Conservation (phyloP, 805 yeast species). For the Wickerhamomyces chambardii region DNA sequence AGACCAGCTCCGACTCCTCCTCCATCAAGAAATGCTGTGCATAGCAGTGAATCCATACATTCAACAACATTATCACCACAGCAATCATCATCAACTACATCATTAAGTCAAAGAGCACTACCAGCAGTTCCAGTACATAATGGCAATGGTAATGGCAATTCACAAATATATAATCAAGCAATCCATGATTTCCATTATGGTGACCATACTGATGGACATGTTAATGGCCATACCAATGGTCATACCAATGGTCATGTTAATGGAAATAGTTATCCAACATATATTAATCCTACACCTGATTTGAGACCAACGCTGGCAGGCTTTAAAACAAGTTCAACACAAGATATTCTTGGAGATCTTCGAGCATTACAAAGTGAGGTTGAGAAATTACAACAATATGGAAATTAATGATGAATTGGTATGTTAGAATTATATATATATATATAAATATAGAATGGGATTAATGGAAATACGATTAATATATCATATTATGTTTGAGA, state of each 20-base stretch:
- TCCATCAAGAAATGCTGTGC: slow-evolving; percentile 8
- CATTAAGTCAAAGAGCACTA: too few relatives aligned
- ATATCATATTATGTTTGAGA: too few relatives aligned
- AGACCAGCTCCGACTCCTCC: slow-evolving; percentile 12
- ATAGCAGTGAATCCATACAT: slow-evolving; percentile 1
- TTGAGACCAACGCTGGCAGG: neutral
- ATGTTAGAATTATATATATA: too few relatives aligned
- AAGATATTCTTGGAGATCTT: slow-evolving; percentile 54
- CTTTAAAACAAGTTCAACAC: slow-evolving; percentile 10
- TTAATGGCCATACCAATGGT: neutral
- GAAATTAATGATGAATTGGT: neutral
- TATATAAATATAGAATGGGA: too few relatives aligned
- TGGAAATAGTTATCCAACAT: too few relatives aligned
- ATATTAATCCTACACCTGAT: neutral
- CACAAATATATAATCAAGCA: slow-evolving; percentile 4
- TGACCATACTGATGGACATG: slow-evolving; percentile 2
- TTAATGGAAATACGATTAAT: too few relatives aligned
- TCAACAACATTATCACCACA: neutral
- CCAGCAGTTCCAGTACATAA: slow-evolving; percentile 17
- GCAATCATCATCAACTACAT: slow-evolving; percentile 6
- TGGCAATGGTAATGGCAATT: slow-evolving; percentile 1
- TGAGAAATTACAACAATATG: slow-evolving; percentile 32
- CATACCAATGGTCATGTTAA: too few relatives aligned
- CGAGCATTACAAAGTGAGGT: slow-evolving; percentile 65
- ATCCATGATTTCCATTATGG: slow-evolving; percentile 5